Conservation (phyloP, 345 rosid species). For the Lagerstroemia speciosa region DNA sequence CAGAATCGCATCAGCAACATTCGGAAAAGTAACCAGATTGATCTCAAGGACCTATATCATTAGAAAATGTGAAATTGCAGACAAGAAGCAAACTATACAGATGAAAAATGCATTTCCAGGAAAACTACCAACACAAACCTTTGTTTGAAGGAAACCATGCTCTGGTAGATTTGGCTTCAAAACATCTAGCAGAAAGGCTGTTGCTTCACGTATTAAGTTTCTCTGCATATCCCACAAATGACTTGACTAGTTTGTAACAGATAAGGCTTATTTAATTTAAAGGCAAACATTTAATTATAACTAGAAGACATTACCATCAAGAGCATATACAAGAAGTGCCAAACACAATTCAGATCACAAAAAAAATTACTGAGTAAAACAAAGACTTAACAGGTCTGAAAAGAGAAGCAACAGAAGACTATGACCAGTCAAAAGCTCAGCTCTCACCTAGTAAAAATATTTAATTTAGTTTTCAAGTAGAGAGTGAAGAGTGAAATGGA, state of each 20-base stretch:
- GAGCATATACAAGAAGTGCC: background rate
- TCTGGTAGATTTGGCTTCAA: slow-evolving; percentile 94
- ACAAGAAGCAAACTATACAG: background rate
- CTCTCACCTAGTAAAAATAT: background rate
- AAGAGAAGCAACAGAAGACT: background rate
- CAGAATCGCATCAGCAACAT: slow-evolving; percentile 95
- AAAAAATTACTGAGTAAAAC: background rate
- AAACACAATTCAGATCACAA: background rate
- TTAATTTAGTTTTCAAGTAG: background rate
- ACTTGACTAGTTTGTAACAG: background rate
- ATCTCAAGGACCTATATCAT: slow-evolving; percentile 79
- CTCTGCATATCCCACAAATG: slow-evolving; percentile 38
- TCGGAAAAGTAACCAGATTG: slow-evolving; percentile 95
- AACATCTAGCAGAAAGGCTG: slow-evolving; percentile 94
- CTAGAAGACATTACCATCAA: background rate
- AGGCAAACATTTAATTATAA: background rate
- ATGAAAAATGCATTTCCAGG: slow-evolving; percentile 1
- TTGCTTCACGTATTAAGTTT: slow-evolving; percentile 95
- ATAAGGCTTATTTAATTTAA: background rate
- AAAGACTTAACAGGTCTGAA: background rate
- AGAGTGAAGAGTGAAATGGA: background rate
- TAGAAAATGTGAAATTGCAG: slow-evolving; percentile 7
- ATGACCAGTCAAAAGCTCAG: background rate
- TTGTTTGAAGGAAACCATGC: slow-evolving; percentile 82
- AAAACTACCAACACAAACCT: slow-evolving; percentile 33